These are phyloP conservation scores for Aspergillus sclerotiicarbonarius DNA, from an alignment of 495 filamentous ascomycete species.

Conservation along the genomic window DNA sequence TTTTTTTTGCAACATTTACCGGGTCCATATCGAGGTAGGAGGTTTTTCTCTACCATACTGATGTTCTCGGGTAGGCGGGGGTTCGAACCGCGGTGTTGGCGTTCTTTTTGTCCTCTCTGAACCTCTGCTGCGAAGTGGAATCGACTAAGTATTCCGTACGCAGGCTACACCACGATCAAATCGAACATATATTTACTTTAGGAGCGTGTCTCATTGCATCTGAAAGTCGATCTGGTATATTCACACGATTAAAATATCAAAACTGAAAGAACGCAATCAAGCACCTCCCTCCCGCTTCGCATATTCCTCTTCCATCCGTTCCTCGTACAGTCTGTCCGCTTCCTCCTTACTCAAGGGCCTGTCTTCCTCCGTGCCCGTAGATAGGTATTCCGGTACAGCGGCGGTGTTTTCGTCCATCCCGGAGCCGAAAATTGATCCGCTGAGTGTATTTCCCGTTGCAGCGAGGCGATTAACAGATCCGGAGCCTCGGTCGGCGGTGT, in stretches of 20 bases:
- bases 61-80: background rate
- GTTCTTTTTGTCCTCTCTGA: slow-evolving; percentile 6
- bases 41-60: background rate
- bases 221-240: background rate
- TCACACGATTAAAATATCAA: background rate
- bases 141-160: background rate
- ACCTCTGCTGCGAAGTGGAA: background rate
- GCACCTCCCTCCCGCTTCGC: slow-evolving; percentile 74
- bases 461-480: background rate
- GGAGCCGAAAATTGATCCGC: background rate
- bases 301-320: slow-evolving; percentile 76
- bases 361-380: slow-evolving; percentile 16
- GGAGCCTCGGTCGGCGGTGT: background rate
- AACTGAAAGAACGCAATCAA: slow-evolving; percentile 21
- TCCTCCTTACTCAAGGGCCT: slow-evolving; percentile 47
- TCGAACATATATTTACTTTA: too few relatives aligned
- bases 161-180: too few relatives aligned
- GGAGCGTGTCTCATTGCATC: too few relatives aligned
- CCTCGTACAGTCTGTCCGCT: slow-evolving; percentile 62
- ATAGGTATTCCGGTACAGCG: background rate
- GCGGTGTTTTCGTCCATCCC: background rate
- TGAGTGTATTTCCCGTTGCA: background rate
- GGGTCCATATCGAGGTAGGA: slow-evolving; percentile 19
- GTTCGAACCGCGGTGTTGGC: slow-evolving; percentile 12
- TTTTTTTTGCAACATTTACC: slow-evolving; percentile 57